Percentiles rank a stretch among this genome's conserved stretches.
Conservation (phyloP, 257 asterid species). For the Solanum dulcamara region DNA sequence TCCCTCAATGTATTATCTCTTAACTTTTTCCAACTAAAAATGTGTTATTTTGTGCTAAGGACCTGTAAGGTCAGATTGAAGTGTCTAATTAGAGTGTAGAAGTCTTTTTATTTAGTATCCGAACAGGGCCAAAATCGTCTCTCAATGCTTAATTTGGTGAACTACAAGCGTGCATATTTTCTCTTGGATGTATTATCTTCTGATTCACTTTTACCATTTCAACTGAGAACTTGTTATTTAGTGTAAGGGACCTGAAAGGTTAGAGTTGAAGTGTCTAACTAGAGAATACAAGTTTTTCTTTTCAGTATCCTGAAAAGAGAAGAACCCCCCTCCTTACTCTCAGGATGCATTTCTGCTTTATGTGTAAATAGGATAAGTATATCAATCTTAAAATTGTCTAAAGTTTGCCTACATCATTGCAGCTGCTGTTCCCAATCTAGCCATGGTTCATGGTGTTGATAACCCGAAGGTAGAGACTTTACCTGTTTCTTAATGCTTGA, state of each 20-base stretch:
- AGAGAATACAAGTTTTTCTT: neutral
- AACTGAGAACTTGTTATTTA: neutral
- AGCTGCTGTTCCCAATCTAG: conserved; percentile 77
- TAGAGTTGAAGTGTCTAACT: neutral
- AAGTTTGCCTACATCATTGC: conserved; percentile 13
- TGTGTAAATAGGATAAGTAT: neutral
- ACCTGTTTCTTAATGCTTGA: neutral
- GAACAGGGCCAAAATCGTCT: neutral
- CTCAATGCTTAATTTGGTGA: neutral
- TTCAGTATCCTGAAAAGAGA: neutral
- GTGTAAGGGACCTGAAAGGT: neutral
- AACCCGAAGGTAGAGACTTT: conserved; percentile 49
- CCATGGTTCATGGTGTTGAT: conserved; percentile 73
- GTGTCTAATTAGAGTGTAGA: neutral
- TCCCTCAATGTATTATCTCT: neutral
- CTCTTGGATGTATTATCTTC: neutral
- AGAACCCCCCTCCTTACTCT: neutral
- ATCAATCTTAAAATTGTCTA: neutral
- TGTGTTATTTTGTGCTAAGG: neutral
- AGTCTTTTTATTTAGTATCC: neutral
- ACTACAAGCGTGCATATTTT: neutral
- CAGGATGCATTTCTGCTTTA: neutral
- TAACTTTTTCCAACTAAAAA: neutral
- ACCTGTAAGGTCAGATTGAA: neutral
- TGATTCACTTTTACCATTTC: neutral